Evolutionary conservation across 495 filamentous ascomycete genomes (phyloP).

Genomic region (Aspergillus incahuasiensis): DNA sequence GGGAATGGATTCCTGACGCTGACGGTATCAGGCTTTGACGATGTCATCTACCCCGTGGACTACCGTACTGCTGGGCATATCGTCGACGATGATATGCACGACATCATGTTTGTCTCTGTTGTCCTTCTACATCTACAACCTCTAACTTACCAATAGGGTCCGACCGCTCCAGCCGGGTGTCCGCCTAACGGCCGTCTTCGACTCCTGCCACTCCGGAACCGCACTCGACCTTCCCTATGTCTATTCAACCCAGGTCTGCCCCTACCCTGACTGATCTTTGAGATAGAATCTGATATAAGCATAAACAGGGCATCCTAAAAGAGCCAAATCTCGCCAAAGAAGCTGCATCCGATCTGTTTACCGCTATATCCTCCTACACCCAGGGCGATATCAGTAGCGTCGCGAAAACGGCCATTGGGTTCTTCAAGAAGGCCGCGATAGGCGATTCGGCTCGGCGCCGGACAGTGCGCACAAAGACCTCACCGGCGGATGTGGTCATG

Average conservation of each 20-base stretch:
- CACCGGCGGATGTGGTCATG: constrained; percentile 94
- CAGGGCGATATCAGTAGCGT: constrained; percentile 81
- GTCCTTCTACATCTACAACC: neutral
- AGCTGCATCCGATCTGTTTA: constrained; percentile 84
- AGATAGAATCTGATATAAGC: neutral
- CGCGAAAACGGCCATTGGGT: constrained; percentile 71
- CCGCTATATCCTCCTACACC: constrained; percentile 80
- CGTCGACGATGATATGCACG: constrained; percentile 97
- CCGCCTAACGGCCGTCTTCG: constrained; percentile 92
- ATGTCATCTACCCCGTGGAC: constrained; percentile 96
- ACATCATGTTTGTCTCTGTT: constrained; percentile 64
- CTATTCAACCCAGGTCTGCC: constrained; percentile 70
- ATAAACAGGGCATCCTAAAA: constrained; percentile 73
- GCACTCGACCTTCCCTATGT: constrained; percentile 95
- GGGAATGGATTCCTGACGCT: neutral
- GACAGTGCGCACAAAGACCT: constrained; percentile 82
- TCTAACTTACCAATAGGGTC: constrained; percentile 51
- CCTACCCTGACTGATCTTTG: neutral
- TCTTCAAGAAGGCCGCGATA: constrained; percentile 86
- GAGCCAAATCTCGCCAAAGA: constrained; percentile 98
- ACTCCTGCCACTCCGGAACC: constrained; percentile 96
- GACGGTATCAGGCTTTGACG: constrained; percentile 63
- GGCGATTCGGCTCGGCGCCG: constrained; percentile 75
- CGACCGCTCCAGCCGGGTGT: constrained; percentile 76
- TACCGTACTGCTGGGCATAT: constrained; percentile 87